A percentile compares a stretch with the other conserved stretches of the same genome.
phyloP scores from a whole-genome alignment of 768 basidiomycete genomes.

The Clavaria fumosa region DNA sequence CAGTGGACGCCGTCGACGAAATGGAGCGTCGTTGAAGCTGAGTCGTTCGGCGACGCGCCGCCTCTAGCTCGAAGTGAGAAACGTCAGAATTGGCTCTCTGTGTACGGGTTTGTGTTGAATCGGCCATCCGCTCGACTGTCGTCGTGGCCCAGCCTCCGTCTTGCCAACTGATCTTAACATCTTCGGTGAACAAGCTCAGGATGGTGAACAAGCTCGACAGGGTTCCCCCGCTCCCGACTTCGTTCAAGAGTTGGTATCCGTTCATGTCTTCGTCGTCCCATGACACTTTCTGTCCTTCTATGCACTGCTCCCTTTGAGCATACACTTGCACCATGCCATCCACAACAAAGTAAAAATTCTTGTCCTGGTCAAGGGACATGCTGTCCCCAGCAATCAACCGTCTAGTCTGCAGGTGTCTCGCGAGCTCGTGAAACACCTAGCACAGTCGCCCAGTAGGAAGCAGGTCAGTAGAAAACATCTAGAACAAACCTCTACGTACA shows the following conservation, averaged over 20 bases:
- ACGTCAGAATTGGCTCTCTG: slow-evolving; percentile 47
- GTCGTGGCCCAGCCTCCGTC: slow-evolving; percentile 27
- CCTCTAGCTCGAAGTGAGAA: slow-evolving; percentile 37
- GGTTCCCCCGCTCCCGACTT: slow-evolving; percentile 91
- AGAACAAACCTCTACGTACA: slow-evolving; percentile 27
- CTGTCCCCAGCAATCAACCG: slow-evolving; percentile 94
- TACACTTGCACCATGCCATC: slow-evolving; percentile 96
- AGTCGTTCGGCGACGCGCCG: slow-evolving; percentile 14
- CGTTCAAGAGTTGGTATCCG: slow-evolving; percentile 91
- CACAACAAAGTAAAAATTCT: slow-evolving; percentile 95
- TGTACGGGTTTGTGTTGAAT: slow-evolving; percentile 15
- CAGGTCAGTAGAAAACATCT: not conserved
- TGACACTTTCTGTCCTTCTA: slow-evolving; percentile 32
- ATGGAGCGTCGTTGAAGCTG: slow-evolving; percentile 37
- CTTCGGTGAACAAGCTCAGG: slow-evolving; percentile 89
- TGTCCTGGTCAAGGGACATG: slow-evolving; percentile 78
- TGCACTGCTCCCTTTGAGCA: slow-evolving; percentile 47
- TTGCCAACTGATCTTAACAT: slow-evolving; percentile 86
- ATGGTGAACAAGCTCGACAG: slow-evolving; percentile 95
- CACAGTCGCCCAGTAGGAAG: not conserved
- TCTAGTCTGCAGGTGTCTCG: slow-evolving; percentile 88
- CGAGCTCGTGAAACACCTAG: slow-evolving; percentile 93
- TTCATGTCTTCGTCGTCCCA: slow-evolving; percentile 86
- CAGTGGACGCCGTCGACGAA: slow-evolving; percentile 56
- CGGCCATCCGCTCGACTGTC: slow-evolving; percentile 14